Evolutionary conservation across 1,284 basidiomycete genomes (phyloP).

Genomic region (Cryptococcus depauperatus): DNA sequence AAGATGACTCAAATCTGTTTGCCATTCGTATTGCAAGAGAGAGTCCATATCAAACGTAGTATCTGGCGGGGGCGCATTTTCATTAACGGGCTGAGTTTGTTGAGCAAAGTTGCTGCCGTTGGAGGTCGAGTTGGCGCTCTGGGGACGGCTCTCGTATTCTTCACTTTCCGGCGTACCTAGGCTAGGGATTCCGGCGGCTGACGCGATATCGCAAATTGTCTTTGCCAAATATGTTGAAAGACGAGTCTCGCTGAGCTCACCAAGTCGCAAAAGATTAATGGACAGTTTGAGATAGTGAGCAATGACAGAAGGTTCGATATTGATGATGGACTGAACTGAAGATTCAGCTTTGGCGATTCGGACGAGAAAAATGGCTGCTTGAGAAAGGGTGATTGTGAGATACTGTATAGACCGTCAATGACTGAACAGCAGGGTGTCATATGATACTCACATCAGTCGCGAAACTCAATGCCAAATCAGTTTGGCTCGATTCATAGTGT

Average conservation of each 20-base stretch:
- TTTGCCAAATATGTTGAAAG: conserved; percentile 27
- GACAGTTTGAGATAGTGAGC: conserved; percentile 26
- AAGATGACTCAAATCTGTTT: conserved; percentile 19
- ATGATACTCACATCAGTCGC: conserved; percentile 27
- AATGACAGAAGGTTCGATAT: conserved; percentile 22
- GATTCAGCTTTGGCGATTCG: conserved; percentile 21
- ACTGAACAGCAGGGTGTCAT: neutral
- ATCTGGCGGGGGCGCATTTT: conserved; percentile 1
- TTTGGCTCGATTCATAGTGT: conserved; percentile 28
- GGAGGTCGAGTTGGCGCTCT: neutral
- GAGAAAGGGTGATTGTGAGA: conserved; percentile 30
- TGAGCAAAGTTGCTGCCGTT: neutral
- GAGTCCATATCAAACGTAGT: conserved; percentile 17
- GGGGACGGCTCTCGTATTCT: neutral
- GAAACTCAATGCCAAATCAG: conserved; percentile 29
- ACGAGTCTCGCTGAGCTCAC: conserved; percentile 25
- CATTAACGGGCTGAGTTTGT: neutral
- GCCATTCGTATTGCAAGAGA: conserved; percentile 18
- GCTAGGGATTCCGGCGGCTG: conserved; percentile 17
- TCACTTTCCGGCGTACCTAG: conserved; percentile 2
- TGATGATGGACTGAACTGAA: conserved; percentile 10
- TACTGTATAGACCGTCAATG: conserved; percentile 14
- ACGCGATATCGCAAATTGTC: conserved; percentile 25
- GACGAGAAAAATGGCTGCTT: conserved; percentile 33
- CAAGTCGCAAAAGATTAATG: conserved; percentile 21